These are phyloP conservation scores for Plasmodium billcollinsi DNA, from an alignment of 169 alveolate genomes.

Conservation along the genomic window DNA sequence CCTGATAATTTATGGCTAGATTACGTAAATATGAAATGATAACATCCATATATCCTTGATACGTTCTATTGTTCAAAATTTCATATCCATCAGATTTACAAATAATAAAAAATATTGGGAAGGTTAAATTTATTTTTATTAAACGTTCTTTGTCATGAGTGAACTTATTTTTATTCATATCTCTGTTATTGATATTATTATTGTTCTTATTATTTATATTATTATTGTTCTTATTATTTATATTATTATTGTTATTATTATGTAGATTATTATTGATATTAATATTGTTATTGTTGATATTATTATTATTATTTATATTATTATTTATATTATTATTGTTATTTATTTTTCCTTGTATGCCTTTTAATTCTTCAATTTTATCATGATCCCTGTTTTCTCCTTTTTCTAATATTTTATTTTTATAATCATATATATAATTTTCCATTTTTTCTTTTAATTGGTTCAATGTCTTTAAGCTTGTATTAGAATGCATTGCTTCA, in stretches of 20 bases:
- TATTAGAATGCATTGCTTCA: conserved; percentile 31
- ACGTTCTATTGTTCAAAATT: conserved; percentile 69
- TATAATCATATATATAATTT: conserved; percentile 43
- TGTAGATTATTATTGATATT: background rate
- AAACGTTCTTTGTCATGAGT: background rate
- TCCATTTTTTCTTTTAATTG: conserved; percentile 28
- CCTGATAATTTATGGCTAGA: conserved; percentile 52
- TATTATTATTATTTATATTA: background rate
- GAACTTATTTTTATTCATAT: background rate
- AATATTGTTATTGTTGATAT: background rate
- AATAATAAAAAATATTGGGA: conserved; percentile 57
- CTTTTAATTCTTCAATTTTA: background rate
- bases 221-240: background rate
- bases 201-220: background rate
- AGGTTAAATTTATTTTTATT: conserved; percentile 47
- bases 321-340: background rate
- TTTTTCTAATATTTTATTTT: conserved; percentile 13
- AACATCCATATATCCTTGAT: conserved; percentile 68
- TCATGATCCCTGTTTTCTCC: background rate
- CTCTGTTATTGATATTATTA: background rate
- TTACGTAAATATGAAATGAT: conserved; percentile 47
- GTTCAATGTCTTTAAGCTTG: background rate
- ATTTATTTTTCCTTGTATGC: background rate
- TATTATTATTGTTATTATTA: background rate
- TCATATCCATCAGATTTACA: conserved; percentile 75